phyloP scores from a whole-genome alignment of 2,329 filamentous ascomycete genomes.

The Chrysoporthe austroafricana region DNA sequence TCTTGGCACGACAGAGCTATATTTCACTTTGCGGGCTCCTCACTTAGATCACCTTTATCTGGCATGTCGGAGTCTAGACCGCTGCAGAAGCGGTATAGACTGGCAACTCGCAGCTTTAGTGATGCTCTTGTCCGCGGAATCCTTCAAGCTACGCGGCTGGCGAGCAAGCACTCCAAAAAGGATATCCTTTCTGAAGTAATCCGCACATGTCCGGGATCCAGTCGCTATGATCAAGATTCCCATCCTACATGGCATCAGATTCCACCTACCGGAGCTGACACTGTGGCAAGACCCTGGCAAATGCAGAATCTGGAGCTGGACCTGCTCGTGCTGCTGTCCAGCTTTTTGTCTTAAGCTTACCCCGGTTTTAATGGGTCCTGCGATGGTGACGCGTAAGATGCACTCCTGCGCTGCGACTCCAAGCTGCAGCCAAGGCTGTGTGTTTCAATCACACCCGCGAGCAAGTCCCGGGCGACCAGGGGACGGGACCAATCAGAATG shows the following conservation, averaged over 20 bases:
- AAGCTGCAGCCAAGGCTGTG: constrained; percentile 16
- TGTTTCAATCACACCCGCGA: neutral
- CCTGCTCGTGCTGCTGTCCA: neutral
- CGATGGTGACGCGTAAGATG: constrained; percentile 11
- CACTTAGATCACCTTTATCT: too few relatives aligned
- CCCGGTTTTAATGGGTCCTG: constrained; percentile 1
- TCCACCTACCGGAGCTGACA: constrained; percentile 11
- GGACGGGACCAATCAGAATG: neutral
- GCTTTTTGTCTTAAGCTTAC: constrained; percentile 7
- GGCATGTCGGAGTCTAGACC: too few relatives aligned
- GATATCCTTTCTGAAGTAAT: neutral
- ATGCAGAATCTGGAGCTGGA: neutral
- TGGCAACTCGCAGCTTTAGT: too few relatives aligned
- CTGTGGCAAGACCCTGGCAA: neutral
- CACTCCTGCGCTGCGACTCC: constrained; percentile 6
- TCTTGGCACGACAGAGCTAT: too few relatives aligned
- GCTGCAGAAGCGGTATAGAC: too few relatives aligned
- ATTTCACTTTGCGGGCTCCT: too few relatives aligned
- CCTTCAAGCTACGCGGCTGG: neutral
- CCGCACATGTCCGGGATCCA: neutral
- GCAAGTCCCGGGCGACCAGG: neutral
- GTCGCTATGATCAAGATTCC: neutral
- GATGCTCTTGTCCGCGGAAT: too few relatives aligned
- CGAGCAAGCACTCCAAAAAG: neutral
- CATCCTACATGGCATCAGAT: neutral